phyloP scores from a whole-genome alignment of 2,329 filamentous ascomycete genomes.

The Phaeomoniella chlamydospora region DNA sequence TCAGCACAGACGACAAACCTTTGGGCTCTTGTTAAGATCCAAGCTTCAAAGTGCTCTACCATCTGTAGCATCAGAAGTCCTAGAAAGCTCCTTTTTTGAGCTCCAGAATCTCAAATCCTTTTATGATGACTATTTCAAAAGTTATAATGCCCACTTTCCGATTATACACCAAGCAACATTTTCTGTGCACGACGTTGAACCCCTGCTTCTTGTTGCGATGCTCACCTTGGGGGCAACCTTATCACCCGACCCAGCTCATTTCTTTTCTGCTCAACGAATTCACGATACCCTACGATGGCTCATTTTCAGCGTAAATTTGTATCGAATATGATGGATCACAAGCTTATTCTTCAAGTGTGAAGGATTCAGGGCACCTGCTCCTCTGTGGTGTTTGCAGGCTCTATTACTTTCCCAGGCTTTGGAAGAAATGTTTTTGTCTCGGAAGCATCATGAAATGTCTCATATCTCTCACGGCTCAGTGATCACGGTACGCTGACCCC shows the following conservation, averaged over 20 bases:
- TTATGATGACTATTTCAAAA: slow-evolving; percentile 13
- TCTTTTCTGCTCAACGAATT: slow-evolving; percentile 9
- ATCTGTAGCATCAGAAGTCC: slow-evolving; percentile 7
- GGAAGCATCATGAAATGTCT: slow-evolving; percentile 14
- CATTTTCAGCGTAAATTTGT: slow-evolving; percentile 9
- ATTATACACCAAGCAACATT: slow-evolving; percentile 13
- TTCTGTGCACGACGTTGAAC: slow-evolving; percentile 7
- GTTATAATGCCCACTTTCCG: slow-evolving; percentile 15
- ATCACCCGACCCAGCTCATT: slow-evolving; percentile 10
- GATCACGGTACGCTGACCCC: slow-evolving; percentile 7
- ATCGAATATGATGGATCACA: not conserved
- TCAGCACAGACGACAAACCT: slow-evolving; percentile 1
- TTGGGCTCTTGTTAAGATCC: slow-evolving; percentile 9
- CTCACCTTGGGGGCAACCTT: slow-evolving; percentile 13
- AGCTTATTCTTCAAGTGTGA: not conserved
- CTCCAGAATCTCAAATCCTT: slow-evolving; percentile 10
- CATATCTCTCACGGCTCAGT: slow-evolving; percentile 16
- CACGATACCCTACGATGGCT: slow-evolving; percentile 13
- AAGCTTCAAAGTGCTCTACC: slow-evolving; percentile 9
- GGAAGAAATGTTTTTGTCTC: slow-evolving; percentile 14
- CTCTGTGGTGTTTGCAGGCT: slow-evolving; percentile 15
- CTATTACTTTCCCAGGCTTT: slow-evolving; percentile 13
- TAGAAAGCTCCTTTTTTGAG: slow-evolving; percentile 12
- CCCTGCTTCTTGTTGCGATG: slow-evolving; percentile 13
- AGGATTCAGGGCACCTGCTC: slow-evolving; percentile 14